Base-by-base conservation (phyloP, 1,284 basidiomycete species). In the Moesziomyces globuligerus region DNA sequence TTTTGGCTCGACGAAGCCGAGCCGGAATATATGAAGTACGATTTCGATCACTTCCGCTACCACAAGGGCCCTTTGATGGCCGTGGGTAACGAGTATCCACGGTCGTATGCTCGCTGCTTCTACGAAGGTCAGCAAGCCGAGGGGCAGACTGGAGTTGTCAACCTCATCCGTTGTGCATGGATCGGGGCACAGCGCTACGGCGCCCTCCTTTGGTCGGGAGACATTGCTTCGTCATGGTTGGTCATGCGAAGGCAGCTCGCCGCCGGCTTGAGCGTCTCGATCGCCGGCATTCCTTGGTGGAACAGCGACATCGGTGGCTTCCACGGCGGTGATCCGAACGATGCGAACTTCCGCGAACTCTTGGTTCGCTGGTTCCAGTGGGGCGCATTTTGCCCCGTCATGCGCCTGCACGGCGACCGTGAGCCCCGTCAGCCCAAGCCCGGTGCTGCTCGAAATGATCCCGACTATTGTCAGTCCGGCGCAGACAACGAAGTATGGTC, bases 1-100 rank as follows among this genome's bases (percentile, higher is more conserved):
- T 66, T 66, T 42, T 66, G 62, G 62, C 56, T 66, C 24, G 62
- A 66, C 36, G 62, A 66, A 34, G 50, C 62, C 7, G 62, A 66
- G 44, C 62, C 62, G 1, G 62, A 66, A 28, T 66, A 54, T 15
- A 13, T 46, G 24, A 41, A 42, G 41, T 66, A 66, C 45, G 49
- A 42, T 20, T 66, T 53, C 15, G 62, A 66, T 41, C 50, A 66
- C 39, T 66, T 53, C 42, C 55, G 62, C n/a, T 58, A 54, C 34
- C 40, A 47, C 23, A 10, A 46, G 3, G 55, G 61, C n/a, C 52
- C 62, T 18, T 20, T 58, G 17, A 26, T 59, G 20, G 39, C 40
- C 5, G 62, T 66, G 0, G 62, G 62, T 2, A 66, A 66, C 41
- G 47, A 50, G 24, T 66, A 66, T 17, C 62, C 62, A 9, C 55